Percentiles rank a stretch among this genome's conserved stretches.
phyloP scores from a whole-genome alignment of 2,329 filamentous ascomycete genomes.

The Cryphonectria radicalis region DNA sequence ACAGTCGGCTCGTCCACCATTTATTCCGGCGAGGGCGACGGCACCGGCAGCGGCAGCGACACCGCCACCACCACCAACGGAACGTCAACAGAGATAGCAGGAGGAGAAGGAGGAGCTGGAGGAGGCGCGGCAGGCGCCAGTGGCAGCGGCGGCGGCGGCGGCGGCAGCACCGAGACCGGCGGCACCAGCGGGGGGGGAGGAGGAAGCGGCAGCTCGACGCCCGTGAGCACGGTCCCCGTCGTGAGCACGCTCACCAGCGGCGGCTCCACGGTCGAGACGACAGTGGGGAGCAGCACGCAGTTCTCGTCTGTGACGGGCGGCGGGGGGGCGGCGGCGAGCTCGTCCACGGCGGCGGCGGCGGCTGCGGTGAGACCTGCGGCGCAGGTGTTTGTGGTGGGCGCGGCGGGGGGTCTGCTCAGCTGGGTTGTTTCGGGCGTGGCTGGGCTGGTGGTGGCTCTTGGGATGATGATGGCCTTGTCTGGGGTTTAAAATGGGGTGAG shows the following conservation, averaged over 20 bases:
- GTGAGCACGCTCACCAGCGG: slow-evolving; percentile 14
- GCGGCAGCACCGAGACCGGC: not conserved
- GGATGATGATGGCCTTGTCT: not conserved
- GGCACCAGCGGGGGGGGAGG: not conserved
- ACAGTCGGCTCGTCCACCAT: not conserved
- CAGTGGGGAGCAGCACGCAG: slow-evolving; percentile 7
- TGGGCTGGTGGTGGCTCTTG: not conserved
- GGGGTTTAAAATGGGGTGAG: not conserved
- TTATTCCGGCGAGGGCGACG: not conserved
- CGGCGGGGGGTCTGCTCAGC: not conserved
- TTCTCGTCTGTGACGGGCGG: not conserved
- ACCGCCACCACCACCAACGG: not conserved
- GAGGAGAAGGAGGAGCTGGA: not conserved
- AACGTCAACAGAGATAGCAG: not conserved
- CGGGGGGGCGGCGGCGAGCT: not conserved
- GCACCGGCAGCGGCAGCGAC: not conserved
- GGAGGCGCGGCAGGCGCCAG: not conserved
- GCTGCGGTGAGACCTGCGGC: not conserved
- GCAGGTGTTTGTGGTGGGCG: not conserved
- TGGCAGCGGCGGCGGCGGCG: not conserved
- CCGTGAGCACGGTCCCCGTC: slow-evolving; percentile 2
- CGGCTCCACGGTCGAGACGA: slow-evolving; percentile 4
- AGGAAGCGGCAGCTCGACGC: not conserved
- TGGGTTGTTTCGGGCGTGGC: not conserved
- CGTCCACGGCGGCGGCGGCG: slow-evolving; percentile 9